A percentile compares a stretch with the other conserved stretches of the same genome.
Evolutionary conservation across 768 basidiomycete genomes (phyloP).

Genomic region (Tulasnella sp.): DNA sequence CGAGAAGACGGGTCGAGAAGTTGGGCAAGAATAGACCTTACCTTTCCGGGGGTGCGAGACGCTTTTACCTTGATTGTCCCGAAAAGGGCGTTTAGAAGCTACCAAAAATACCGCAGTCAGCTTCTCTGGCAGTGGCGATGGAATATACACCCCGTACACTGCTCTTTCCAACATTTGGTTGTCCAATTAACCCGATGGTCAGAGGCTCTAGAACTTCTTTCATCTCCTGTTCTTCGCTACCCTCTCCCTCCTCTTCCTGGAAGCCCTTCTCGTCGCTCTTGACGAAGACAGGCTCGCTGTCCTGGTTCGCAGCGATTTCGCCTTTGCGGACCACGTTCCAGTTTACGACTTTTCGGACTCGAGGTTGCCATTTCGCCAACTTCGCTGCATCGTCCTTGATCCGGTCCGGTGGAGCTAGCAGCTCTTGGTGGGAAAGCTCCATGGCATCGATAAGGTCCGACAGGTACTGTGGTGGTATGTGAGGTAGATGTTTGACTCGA

Average conservation of each 20-base stretch:
- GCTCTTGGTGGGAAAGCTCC: constrained; percentile 52
- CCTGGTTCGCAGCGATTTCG: constrained; percentile 38
- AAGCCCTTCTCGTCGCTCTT: constrained; percentile 29
- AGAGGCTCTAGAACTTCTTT: constrained; percentile 31
- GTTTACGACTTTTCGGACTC: constrained; percentile 57
- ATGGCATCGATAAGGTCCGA: constrained; percentile 58
- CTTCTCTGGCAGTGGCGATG: background rate
- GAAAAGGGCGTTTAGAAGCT: constrained; percentile 84
- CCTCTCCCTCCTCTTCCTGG: constrained; percentile 23
- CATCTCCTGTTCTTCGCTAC: constrained; percentile 13
- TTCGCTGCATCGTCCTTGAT: constrained; percentile 43
- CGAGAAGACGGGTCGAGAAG: background rate
- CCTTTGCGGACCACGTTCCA: constrained; percentile 57
- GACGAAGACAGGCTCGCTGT: constrained; percentile 23
- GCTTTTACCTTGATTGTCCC: constrained; percentile 69
- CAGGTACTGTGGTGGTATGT: constrained; percentile 59
- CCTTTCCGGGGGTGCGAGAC: constrained; percentile 82
- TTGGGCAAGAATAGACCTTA: constrained; percentile 28
- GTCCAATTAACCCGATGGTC: constrained; percentile 80
- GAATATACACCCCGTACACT: constrained; percentile 1
- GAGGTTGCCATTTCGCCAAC: constrained; percentile 55
- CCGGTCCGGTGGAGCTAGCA: constrained; percentile 59
- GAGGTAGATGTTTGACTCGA: constrained; percentile 41
- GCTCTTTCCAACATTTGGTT: constrained; percentile 88
- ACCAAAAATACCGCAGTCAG: constrained; percentile 39